Base-by-base conservation (phyloP, 2,329 filamentous ascomycete genomes). In the Penicillium brasilianum region DNA sequence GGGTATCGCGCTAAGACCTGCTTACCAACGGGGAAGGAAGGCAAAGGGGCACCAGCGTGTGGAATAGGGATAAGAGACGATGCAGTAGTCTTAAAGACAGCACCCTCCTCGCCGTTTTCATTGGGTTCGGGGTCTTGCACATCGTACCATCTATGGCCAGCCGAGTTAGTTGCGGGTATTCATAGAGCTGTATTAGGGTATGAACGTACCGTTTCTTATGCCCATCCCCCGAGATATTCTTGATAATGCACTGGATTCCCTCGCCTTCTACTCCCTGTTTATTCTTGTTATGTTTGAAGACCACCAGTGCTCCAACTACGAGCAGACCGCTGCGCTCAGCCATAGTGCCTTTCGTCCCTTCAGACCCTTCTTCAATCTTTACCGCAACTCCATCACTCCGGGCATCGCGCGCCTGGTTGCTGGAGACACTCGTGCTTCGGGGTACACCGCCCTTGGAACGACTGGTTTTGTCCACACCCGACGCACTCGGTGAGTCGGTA, bases 41-140 rank as follows among this genome's bases (percentile, higher is more conserved):
- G 84, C 43, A 90, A 82, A 4, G 83, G 78, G 16, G 89, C 80
- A 2, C 77, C 86, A 63, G 76, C 80, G 66, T 85, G 82, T 2
- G 91, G 89, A 59, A 95, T 93, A 2, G 88, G 86, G 49, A 93
- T 93, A 82, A 95, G 88, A 71, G 86, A 90, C 71, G 85, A 88
- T 1, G 90, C 90, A 46, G 86, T 88, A 2, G 89, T 90, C 58
- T 87, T 87, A 74, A 91, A 93, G 32, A 82, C 77, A 16, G 79
- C 79, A 2, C 81, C 80, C 68, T 89, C 85, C 68, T 87, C 88
- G 69, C 83, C 87, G 69, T 81, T 86, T 72, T 86, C 87, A 69
- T 92, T 91, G 1, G 90, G 89, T 72, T 92, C 90, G 32, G 90
- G 89, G 71, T 94, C 91, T 69, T 92, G 87, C 25, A 93, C 90